Base-by-base conservation (phyloP, 139 green algal genomes). In the Chlamydomonas asymmetrica region DNA sequence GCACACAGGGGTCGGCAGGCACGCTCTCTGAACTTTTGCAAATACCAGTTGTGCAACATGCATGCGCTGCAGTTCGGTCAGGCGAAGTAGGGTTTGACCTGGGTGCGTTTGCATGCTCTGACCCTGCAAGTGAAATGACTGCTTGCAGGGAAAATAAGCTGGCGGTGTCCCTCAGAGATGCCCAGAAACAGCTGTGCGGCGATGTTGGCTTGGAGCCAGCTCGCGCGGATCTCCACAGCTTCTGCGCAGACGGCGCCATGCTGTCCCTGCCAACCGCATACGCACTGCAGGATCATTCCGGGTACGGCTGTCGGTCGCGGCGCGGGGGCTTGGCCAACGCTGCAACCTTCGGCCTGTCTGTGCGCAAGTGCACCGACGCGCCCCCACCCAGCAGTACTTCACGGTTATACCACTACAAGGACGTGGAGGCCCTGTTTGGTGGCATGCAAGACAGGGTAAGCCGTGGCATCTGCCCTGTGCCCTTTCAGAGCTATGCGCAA, bases 311-410 rank as follows among this genome's bases (percentile, higher is more conserved):
- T n/a, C n/a, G n/a, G n/a, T n/a, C n/a, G n/a, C n/a, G n/a, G n/a
- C n/a, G n/a, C 32, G 71, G 69, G 71, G 71, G 69, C 71, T 40
- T 77, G 27, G 31, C 20, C 13, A 77, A 77, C 59, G 71, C 71
- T 0, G 59, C 59, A 41, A 59, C 61, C 43, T 59, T 77, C 32
- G 71, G 71, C 59, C 23, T 77, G 0, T 4, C 68, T 7, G 34
- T 69, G 27, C 29, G 40, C 9, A 1, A 35, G 27, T 77, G 71
- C 71, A 63, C 32, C 6, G 59, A 77, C 43, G 43, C 69, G 41
- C 5, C 43, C 5, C 59, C 71, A 5, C 13, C 16, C 18, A 25
- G 2, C 23, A 25, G 5, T 20, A n/a, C 37, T 9, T 5, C n/a
- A 27, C 3, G 37, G 41, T 27, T 7, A 35, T 66, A 25, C 41